Base-by-base conservation (phyloP, 176 grass and related monocot species). In the Paspalum notatum region DNA sequence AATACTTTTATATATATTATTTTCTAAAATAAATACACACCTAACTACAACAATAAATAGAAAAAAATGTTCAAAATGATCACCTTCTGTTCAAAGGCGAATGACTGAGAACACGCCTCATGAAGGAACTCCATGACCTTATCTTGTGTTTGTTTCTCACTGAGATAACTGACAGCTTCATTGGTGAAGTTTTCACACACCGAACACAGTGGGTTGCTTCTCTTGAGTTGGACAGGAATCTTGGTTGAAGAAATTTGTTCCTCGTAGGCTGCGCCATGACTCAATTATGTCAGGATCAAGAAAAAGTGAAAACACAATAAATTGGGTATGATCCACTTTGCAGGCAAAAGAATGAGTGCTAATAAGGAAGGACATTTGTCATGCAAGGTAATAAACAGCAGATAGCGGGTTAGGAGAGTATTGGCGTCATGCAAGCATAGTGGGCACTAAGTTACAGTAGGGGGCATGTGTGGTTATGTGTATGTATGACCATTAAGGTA, bases 71-170 rank as follows among this genome's bases (percentile, higher is more conserved):
- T 55, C 24, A 62, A 26, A 75, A 78, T 4, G 6, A 75, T n/a
- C 66, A 95, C 95, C 92, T 98, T 85, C 52, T 95, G 51, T 72
- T 95, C 62, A 13, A 95, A 69, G 53, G 90, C 82, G 71, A 90
- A 83, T 60, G 88, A 56, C 70, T 82, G 70, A 74, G 90, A 79
- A 83, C 96, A 98, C 26, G 90, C 88, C 17, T 87, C 74, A 38
- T 98, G 92, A 75, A 98, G 86, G 61, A 76, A 71, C 12, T 71
- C 14, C 39, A 80, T 54, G 59, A 95, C 79, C 53, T 91, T 70
- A 60, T 86, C 82, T 54, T 91, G 90, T 21, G 90, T 93, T 82
- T 95, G 41, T 62, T 95, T 93, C 45, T 91, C 55, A 22, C 74
- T 75, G 59, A 98, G 64, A 44, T 93, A 93, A 17, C 54, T 79